Percentiles rank a stretch among this genome's conserved stretches.
These are phyloP conservation scores for Blastobotrys muscicola DNA, from an alignment of 805 yeast species.

Conservation along the genomic window DNA sequence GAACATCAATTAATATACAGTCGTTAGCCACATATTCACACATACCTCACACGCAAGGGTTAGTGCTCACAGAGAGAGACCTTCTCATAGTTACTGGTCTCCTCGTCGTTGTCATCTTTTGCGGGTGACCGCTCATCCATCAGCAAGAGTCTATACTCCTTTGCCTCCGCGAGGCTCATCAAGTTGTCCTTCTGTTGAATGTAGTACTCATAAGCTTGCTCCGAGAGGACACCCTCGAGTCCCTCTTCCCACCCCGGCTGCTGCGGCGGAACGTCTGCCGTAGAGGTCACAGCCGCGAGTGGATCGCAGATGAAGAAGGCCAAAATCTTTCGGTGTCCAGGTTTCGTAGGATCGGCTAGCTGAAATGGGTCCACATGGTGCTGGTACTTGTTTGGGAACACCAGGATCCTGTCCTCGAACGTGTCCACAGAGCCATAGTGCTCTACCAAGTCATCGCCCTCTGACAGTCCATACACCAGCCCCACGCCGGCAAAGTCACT, in stretches of 20 bases:
- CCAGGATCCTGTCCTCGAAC: constrained; percentile 24
- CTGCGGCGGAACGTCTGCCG: constrained; percentile 33
- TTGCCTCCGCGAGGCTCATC: too few species aligned
- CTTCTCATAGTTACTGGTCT: too few species aligned
- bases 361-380: constrained; percentile 34
- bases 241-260: constrained; percentile 27
- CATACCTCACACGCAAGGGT: too few species aligned
- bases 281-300: constrained; percentile 21
- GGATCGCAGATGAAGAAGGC: constrained; percentile 36
- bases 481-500: constrained; percentile 24
- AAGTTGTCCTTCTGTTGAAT: too few species aligned
- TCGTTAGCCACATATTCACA: too few species aligned
- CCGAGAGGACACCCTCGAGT: too few species aligned
- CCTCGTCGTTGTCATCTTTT: too few species aligned
- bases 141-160: too few species aligned
- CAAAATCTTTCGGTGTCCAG: constrained; percentile 33
- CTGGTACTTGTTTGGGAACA: constrained; percentile 34
- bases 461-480: constrained; percentile 26
- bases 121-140: too few species aligned
- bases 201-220: too few species aligned
- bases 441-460: constrained; percentile 24
- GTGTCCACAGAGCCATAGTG: constrained; percentile 25
- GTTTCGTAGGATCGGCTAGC: constrained; percentile 29
- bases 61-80: too few species aligned
- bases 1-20: too few species aligned